Percentiles rank a stretch among this genome's conserved stretches.
Evolutionary conservation across 495 filamentous ascomycete genomes (phyloP).

Genomic region (Podospora australis): DNA sequence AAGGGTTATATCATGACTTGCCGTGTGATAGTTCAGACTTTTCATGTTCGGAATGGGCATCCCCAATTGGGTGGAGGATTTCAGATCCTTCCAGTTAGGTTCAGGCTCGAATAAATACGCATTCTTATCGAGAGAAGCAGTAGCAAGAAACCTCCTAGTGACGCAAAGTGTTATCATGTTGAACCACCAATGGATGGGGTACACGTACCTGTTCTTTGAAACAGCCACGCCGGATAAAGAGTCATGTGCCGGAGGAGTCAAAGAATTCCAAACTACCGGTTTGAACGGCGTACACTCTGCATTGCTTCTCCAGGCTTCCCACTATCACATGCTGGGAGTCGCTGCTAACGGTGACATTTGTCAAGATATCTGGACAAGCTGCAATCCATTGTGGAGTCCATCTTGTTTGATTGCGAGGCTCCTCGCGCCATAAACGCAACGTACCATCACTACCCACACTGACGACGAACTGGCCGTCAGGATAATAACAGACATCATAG

Average conservation of each 20-base stretch:
- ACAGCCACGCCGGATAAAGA: not conserved
- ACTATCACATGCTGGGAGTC: not conserved
- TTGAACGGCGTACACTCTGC: not conserved
- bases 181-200: not conserved
- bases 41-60: too few species aligned
- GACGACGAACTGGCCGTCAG: not conserved
- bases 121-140: not conserved
- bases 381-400: not conserved
- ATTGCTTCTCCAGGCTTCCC: not conserved
- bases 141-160: not conserved
- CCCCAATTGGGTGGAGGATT: not conserved
- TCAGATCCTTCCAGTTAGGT: not conserved
- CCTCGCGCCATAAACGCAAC: not conserved
- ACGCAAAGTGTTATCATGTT: not conserved
- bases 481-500: not conserved
- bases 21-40: too few species aligned
- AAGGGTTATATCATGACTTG: too few species aligned
- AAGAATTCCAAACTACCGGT: not conserved
- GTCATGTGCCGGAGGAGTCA: not conserved
- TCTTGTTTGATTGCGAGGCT: not conserved
- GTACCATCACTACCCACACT: not conserved
- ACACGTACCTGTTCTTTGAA: not conserved
- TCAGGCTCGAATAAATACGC: not conserved
- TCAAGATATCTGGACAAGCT: not conserved
- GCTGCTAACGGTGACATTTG: not conserved